Percentiles rank a stretch among this genome's conserved stretches.
Conservation (phyloP, 129 eudicot genomes). For the Silybum marianum region DNA sequence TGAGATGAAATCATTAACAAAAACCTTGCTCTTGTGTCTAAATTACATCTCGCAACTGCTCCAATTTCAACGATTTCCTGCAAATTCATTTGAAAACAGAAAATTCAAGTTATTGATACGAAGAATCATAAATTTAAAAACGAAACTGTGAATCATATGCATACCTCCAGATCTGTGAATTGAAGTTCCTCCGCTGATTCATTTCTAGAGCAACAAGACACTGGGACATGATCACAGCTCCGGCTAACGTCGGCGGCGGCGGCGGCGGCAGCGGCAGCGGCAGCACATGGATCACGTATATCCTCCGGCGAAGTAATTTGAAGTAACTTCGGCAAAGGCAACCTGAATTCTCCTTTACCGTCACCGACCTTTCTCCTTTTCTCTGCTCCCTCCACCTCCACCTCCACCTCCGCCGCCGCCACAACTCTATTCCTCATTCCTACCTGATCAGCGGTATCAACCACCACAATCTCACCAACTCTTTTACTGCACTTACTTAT, state of each 20-base stretch:
- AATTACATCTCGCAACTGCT: slow-evolving; percentile 13
- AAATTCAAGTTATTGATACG: neutral
- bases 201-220: slow-evolving; percentile 53
- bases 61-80: slow-evolving; percentile 33
- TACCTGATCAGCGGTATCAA: slow-evolving; percentile 6
- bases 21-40: slow-evolving; percentile 38
- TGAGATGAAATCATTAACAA: neutral
- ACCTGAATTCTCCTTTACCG: slow-evolving; percentile 33
- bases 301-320: slow-evolving; percentile 24
- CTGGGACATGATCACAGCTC: slow-evolving; percentile 20
- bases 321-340: slow-evolving; percentile 27
- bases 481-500: slow-evolving; percentile 30
- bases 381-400: slow-evolving; percentile 20
- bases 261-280: neutral
- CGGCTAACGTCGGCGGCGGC: slow-evolving; percentile 2
- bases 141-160: neutral
- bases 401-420: slow-evolving; percentile 17
- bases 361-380: slow-evolving; percentile 41
- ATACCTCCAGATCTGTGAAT: slow-evolving; percentile 59
- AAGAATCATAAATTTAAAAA: neutral
- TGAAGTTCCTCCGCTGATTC: slow-evolving; percentile 22
- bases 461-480: slow-evolving; percentile 14
- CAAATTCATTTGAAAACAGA: slow-evolving; percentile 17
- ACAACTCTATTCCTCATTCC: slow-evolving; percentile 29
- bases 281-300: neutral